Conservation (phyloP, 2,329 filamentous ascomycete genomes). For the Bertia moriformis region DNA sequence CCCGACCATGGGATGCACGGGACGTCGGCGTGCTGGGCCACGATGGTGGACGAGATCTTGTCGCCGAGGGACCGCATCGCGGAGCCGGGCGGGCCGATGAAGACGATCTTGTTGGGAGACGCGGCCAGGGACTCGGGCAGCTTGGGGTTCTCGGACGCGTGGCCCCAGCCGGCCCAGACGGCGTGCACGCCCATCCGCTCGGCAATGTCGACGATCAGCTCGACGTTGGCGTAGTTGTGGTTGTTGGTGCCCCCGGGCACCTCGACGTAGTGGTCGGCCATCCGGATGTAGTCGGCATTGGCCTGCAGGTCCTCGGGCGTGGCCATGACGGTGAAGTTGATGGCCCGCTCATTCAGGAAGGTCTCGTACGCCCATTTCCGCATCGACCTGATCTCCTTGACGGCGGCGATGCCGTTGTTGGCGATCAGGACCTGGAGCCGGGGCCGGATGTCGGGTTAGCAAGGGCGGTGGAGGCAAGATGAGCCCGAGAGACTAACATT, state of each 20-base stretch:
- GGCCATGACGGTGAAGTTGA: conserved; percentile 99
- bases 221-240: conserved; percentile 99
- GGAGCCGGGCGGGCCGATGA: conserved; percentile 92
- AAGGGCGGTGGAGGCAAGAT: no score
- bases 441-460: no score
- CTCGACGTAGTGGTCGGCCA: conserved; percentile 99
- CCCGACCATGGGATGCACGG: conserved; percentile 99
- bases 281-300: conserved; percentile 98
- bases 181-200: conserved; percentile 98
- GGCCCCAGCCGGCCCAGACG: conserved; percentile 97
- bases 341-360: conserved; percentile 93
- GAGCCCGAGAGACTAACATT: conserved; percentile 53
- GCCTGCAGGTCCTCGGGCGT: conserved; percentile 94
- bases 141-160: conserved; percentile 97
- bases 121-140: conserved; percentile 90
- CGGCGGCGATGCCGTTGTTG: conserved; percentile 98
- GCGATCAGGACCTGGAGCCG: conserved; percentile 73
- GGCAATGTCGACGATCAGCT: conserved; percentile 95
- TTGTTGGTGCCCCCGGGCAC: conserved; percentile 98
- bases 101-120: conserved; percentile 96
- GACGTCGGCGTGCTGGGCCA: conserved; percentile 88
- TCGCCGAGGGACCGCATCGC: conserved; percentile 98
- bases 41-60: conserved; percentile 98
- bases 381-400: conserved; percentile 97
- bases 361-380: conserved; percentile 99